Percentiles rank a stretch among this genome's conserved stretches.
Evolutionary conservation across 331 rosid species (phyloP).

Genomic region (Acacia pycnantha): DNA sequence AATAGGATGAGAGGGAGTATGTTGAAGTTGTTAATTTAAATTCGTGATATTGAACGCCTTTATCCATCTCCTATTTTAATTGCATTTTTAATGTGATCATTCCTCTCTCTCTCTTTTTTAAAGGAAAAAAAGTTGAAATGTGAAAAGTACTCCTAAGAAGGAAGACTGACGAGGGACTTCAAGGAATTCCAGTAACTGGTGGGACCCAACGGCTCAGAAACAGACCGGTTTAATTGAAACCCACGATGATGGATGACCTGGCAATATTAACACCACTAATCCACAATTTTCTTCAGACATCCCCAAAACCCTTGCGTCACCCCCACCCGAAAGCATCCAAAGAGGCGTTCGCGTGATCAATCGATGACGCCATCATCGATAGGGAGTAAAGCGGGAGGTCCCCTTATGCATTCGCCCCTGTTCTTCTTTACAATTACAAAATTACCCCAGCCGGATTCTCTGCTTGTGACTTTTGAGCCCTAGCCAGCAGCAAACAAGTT

Average conservation of each 20-base stretch:
- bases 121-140: too few relatives aligned
- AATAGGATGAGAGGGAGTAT: too few relatives aligned
- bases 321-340: neutral
- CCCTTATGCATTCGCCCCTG: slow-evolving; percentile 4
- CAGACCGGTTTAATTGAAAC: neutral
- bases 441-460: neutral
- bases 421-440: slow-evolving; percentile 13
- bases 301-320: slow-evolving; percentile 29
- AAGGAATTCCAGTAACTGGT: neutral
- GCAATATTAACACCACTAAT: neutral
- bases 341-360: neutral
- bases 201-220: neutral
- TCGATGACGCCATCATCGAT: slow-evolving; percentile 14
- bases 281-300: neutral
- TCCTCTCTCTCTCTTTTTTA: too few relatives aligned
- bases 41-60: too few relatives aligned
- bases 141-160: neutral
- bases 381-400: neutral
- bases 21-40: too few relatives aligned
- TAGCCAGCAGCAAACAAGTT: neutral
- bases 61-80: too few relatives aligned
- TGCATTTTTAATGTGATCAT: too few relatives aligned
- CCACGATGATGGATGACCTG: neutral
- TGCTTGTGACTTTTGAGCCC: neutral
- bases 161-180: slow-evolving; percentile 9